Evolutionary conservation across 2,329 filamentous ascomycete species (phyloP).

Genomic region (Fusarium keratoplasticum): DNA sequence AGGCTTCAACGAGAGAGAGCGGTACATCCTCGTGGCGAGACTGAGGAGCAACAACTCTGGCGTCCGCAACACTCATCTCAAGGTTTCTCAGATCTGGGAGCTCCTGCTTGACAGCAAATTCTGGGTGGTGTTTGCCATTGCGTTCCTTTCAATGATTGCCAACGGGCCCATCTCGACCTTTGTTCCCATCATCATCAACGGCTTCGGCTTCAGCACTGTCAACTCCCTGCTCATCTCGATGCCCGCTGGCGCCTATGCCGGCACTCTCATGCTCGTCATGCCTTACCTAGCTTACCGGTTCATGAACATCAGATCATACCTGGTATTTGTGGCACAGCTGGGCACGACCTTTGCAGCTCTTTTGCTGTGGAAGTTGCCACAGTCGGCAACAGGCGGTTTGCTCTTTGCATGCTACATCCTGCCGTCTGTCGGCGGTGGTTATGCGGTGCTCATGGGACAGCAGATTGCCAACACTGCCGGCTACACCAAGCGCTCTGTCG

Average conservation of each 20-base stretch:
- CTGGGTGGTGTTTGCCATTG: conserved; percentile 54
- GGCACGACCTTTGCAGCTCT: conserved; percentile 52
- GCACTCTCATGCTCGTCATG: conserved; percentile 53
- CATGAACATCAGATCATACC: conserved; percentile 49
- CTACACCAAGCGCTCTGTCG: conserved; percentile 62
- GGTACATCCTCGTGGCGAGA: conserved; percentile 44
- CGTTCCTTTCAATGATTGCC: conserved; percentile 53
- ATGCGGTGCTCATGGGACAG: conserved; percentile 57
- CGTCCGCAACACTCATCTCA: conserved; percentile 57
- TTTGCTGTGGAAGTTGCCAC: conserved; percentile 31
- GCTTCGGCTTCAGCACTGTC: conserved; percentile 57
- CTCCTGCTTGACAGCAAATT: conserved; percentile 49
- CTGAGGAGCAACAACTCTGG: conserved; percentile 51
- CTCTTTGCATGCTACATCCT: conserved; percentile 63
- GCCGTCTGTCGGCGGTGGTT: conserved; percentile 56
- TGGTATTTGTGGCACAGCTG: conserved; percentile 54
- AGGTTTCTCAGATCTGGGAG: conserved; percentile 56
- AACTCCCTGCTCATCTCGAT: conserved; percentile 54
- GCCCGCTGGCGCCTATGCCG: conserved; percentile 50
- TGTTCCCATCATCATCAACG: conserved; percentile 57
- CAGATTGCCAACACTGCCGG: conserved; percentile 63
- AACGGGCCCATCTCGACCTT: conserved; percentile 60
- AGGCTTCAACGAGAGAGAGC: conserved; percentile 42
- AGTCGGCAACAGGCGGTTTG: conserved; percentile 50
- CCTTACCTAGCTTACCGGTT: conserved; percentile 55